Conservation (phyloP, 2,329 filamentous ascomycete species). For the Diaporthe amygdali region DNA sequence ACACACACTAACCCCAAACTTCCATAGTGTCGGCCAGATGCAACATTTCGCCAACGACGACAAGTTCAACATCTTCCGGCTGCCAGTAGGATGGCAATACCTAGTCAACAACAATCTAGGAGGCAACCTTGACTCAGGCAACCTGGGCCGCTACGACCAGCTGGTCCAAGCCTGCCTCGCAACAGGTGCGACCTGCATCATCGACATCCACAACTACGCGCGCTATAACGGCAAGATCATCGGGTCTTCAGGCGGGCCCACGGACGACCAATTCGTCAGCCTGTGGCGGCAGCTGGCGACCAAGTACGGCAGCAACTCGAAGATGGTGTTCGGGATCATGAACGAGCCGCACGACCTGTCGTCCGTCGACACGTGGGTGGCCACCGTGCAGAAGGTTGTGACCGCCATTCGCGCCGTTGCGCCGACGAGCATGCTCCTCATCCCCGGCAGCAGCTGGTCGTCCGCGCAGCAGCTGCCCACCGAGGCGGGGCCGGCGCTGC, state of each 20-base stretch:
- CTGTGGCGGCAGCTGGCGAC: constrained; percentile 62
- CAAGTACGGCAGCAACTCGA: constrained; percentile 57
- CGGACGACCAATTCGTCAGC: constrained; percentile 57
- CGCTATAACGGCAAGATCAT: constrained; percentile 68
- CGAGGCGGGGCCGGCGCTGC: constrained; percentile 56
- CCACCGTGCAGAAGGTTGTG: constrained; percentile 66
- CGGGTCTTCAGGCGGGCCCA: constrained; percentile 61
- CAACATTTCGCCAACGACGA: constrained; percentile 60
- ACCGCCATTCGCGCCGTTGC: constrained; percentile 70
- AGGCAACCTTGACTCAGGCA: constrained; percentile 45
- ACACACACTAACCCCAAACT: constrained; percentile 22
- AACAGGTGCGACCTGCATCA: constrained; percentile 53
- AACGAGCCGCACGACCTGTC: constrained; percentile 66
- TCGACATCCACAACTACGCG: constrained; percentile 47
- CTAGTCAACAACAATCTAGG: constrained; percentile 49
- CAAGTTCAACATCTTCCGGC: constrained; percentile 60
- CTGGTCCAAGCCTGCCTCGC: constrained; percentile 54
- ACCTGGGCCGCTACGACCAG: constrained; percentile 51
- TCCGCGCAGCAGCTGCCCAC: constrained; percentile 53
- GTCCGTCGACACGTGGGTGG: constrained; percentile 59
- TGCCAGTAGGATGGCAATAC: constrained; percentile 60
- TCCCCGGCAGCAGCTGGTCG: constrained; percentile 66
- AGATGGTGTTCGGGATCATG: constrained; percentile 68
- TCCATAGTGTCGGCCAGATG: constrained; percentile 50
- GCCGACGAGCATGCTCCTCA: constrained; percentile 63